Base-by-base conservation (phyloP, 2,329 filamentous ascomycete genomes). In the Elsinoe australis region DNA sequence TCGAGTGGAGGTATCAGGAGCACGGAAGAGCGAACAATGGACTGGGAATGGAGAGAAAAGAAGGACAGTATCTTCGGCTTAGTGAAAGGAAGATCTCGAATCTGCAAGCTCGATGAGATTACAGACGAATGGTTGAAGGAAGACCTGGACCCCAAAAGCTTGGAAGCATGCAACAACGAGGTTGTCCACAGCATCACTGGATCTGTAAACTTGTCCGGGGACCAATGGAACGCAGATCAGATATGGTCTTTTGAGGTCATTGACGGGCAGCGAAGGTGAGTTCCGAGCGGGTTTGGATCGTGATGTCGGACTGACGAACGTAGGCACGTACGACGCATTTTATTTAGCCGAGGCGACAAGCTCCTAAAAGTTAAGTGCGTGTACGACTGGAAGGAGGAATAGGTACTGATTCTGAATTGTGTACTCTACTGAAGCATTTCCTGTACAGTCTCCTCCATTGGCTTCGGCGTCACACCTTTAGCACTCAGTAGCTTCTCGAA, bases 31-130 rank as follows among this genome's bases (percentile, higher is more conserved):
- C 75, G 82, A 39, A 66, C 60, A 1, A 64, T 83, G 2, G 73
- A 83, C 61, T 80, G 74, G 68, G 62, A 66, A 18, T 73, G 67
- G 48, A 80, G 83, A 56, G 75, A 78, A 53, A 85, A 89, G 70
- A 70, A 69, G 18, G 87, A 95, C 71, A 82, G 80, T 72, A 76
- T 94, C 55, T 95, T 94, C 63, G 88, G 88, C 51, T 69, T 67
- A 49, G 75, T 92, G 53, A 70, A 71, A 45, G 85, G 50, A 73
- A 72, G 52, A 78, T 74, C 34, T 66, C 70, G 67, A 28, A 54
- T 67, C 7, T 65, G 63, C 33, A 67, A 69, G 51, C 56, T 65
- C 39, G 60, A 58, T 33, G 64, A 67, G 9, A 53, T 65, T 9
- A 58, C 62, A 4, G 67, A 72, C 31, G 76, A 71, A 3, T 78